These are phyloP conservation scores for Lablab purpureus DNA, from an alignment of 306 rosid species.

Conservation along the genomic window DNA sequence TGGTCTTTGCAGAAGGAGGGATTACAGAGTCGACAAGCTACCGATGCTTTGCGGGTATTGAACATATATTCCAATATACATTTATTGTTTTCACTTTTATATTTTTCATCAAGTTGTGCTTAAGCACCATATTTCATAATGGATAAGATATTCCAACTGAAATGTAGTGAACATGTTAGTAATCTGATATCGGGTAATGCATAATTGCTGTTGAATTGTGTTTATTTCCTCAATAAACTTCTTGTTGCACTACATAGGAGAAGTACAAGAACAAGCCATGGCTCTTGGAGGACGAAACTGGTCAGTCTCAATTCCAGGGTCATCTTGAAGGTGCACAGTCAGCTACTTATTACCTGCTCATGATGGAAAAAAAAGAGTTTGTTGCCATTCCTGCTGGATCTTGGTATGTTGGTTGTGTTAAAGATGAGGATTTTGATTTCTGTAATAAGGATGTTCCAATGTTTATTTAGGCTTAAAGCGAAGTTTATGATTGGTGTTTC, in stretches of 20 bases:
- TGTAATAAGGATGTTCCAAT: not conserved
- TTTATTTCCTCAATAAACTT: constrained; percentile 27
- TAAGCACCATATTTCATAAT: constrained; percentile 10
- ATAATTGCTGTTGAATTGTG: constrained; percentile 15
- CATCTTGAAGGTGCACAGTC: constrained; percentile 86
- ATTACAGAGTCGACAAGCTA: constrained; percentile 74
- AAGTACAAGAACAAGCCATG: constrained; percentile 89
- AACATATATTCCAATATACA: constrained; percentile 6
- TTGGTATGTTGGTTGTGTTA: constrained; percentile 60
- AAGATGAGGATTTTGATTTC: not conserved
- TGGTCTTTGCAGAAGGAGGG: constrained; percentile 87
- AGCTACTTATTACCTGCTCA: constrained; percentile 76
- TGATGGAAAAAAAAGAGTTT: constrained; percentile 86
- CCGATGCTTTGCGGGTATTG: constrained; percentile 74
- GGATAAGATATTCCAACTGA: not conserved
- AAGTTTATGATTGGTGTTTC: not conserved
- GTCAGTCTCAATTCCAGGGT: constrained; percentile 80
- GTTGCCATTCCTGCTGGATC: constrained; percentile 95
- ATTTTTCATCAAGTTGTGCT: not conserved
- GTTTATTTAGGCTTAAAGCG: not conserved
- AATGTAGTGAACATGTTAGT: not conserved
- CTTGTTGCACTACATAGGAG: constrained; percentile 57
- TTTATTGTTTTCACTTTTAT: not conserved
- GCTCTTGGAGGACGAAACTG: constrained; percentile 93
- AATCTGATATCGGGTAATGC: not conserved